Conservation (phyloP, 2,329 filamentous ascomycete genomes). For the Sphaerulina vaccinii region DNA sequence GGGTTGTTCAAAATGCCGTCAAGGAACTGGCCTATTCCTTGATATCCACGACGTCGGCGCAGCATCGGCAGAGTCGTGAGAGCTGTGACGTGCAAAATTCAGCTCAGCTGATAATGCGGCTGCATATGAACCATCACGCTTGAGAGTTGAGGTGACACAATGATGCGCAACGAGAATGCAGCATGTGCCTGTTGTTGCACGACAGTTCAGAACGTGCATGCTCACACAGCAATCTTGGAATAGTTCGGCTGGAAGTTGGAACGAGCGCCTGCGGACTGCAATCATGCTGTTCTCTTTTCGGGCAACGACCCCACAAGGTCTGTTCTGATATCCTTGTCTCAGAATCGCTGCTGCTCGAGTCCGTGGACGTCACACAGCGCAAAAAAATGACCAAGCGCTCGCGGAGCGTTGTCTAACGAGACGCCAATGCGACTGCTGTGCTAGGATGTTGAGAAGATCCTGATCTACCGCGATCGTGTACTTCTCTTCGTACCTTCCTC, state of each 20-base stretch:
- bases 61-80: too few species aligned
- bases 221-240: not conserved
- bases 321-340: not conserved
- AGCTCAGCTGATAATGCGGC: too few species aligned
- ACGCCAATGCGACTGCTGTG: not conserved
- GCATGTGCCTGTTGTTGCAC: not conserved
- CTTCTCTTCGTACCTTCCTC: too few species aligned
- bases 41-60: not conserved
- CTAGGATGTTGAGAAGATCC: not conserved
- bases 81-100: too few species aligned
- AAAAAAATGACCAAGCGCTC: too few species aligned
- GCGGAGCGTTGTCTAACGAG: not conserved
- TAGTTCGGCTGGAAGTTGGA: not conserved
- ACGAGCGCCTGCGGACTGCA: not conserved
- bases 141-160: constrained; percentile 8
- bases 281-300: not conserved
- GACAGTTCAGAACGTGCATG: not conserved
- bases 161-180: constrained; percentile 1
- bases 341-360: not conserved
- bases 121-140: too few species aligned
- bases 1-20: not conserved
- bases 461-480: not conserved
- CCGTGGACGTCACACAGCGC: not conserved
- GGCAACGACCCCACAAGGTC: not conserved
- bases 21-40: not conserved